phyloP scores from a whole-genome alignment of 805 yeast species.

The Metschnikowia similis region DNA sequence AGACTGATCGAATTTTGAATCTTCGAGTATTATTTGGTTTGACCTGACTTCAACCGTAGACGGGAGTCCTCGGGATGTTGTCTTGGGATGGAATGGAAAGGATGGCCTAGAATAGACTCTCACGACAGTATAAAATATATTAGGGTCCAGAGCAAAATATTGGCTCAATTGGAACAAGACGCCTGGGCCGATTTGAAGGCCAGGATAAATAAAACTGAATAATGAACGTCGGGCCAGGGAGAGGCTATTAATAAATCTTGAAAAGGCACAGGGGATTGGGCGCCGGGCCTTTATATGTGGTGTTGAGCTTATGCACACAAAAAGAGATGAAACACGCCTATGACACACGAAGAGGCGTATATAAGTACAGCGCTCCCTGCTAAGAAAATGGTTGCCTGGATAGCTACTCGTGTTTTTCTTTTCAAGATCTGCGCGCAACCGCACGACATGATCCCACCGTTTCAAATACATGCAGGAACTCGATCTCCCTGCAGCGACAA shows the following conservation, averaged over 20 bases:
- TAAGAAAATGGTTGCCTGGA: constrained; percentile 1
- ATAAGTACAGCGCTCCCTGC: not conserved
- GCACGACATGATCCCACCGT: constrained; percentile 1
- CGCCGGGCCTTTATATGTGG: not conserved
- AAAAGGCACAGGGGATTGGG: not conserved
- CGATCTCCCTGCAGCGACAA: not conserved
- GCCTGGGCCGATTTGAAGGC: not conserved
- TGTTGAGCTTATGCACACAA: constrained; percentile 1
- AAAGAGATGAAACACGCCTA: constrained; percentile 2
- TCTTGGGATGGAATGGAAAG: too few species aligned
- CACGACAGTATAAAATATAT: not conserved
- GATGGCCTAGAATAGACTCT: not conserved
- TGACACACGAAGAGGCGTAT: not conserved
- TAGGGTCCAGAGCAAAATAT: not conserved
- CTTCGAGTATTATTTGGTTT: too few species aligned
- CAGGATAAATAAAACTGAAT: not conserved
- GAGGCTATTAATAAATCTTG: not conserved
- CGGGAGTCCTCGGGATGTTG: too few species aligned
- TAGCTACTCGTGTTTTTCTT: not conserved
- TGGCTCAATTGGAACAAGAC: too few species aligned
- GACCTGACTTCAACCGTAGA: too few species aligned
- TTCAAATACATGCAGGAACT: not conserved
- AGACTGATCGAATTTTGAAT: too few species aligned
- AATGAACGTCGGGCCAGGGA: constrained; percentile 2
- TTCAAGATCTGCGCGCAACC: constrained; percentile 2